Percentiles rank a stretch among this genome's conserved stretches.
phyloP scores from a whole-genome alignment of 2,329 filamentous ascomycete species.

The Tetracladium maxilliforme region DNA sequence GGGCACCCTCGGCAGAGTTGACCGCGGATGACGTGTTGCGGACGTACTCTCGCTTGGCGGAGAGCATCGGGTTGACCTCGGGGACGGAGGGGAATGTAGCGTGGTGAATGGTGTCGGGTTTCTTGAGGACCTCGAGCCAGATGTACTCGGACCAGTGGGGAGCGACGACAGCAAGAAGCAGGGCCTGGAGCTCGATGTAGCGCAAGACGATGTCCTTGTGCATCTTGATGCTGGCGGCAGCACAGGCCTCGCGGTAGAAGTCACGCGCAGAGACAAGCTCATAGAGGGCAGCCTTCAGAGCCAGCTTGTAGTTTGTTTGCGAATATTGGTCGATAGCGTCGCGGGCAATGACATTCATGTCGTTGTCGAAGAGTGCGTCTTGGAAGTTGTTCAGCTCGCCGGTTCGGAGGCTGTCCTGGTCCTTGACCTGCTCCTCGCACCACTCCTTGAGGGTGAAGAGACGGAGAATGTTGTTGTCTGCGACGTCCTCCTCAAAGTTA shows the following conservation, averaged over 20 bases:
- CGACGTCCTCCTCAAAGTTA: conserved; percentile 93
- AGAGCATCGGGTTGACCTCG: conserved; percentile 48
- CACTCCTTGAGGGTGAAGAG: conserved; percentile 74
- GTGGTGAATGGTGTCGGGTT: conserved; percentile 61
- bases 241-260: conserved; percentile 75
- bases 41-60: conserved; percentile 72
- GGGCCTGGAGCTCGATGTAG: conserved; percentile 76
- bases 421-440: conserved; percentile 73
- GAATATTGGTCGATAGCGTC: conserved; percentile 70
- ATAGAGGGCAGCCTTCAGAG: conserved; percentile 77
- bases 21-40: conserved; percentile 60
- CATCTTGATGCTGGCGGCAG: conserved; percentile 68
- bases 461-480: conserved; percentile 80
- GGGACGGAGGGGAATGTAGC: conserved; percentile 61
- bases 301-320: conserved; percentile 68
- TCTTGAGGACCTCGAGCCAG: conserved; percentile 81
- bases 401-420: conserved; percentile 58
- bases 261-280: conserved; percentile 82
- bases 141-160: conserved; percentile 93
- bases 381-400: conserved; percentile 65
- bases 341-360: conserved; percentile 71
- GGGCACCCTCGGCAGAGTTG: conserved; percentile 68
- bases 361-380: conserved; percentile 84
- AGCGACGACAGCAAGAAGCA: conserved; percentile 70
- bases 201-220: conserved; percentile 65